Evolutionary conservation across 345 rosid genomes (phyloP).

Genomic region (Xanthoceras sorbifolium): DNA sequence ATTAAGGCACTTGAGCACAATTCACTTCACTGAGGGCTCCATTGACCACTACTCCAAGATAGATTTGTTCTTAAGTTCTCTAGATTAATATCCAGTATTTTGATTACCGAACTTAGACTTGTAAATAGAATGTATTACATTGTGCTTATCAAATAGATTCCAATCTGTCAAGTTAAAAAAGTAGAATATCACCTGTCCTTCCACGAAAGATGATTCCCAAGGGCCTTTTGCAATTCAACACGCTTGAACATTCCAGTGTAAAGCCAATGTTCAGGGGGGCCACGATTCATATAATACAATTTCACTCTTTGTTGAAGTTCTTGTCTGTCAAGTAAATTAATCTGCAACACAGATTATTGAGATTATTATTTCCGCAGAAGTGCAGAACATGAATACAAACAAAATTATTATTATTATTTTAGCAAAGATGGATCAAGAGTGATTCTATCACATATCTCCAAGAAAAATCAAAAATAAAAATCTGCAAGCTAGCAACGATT

Average conservation of each 20-base stretch:
- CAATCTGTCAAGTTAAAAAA: background rate
- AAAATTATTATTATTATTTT: background rate
- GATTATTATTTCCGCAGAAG: constrained; percentile 16
- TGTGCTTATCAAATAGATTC: background rate
- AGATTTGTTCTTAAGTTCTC: background rate
- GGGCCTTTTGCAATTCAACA: constrained; percentile 81
- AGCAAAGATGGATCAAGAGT: background rate
- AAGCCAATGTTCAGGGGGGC: constrained; percentile 90
- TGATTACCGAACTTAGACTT: background rate
- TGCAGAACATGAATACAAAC: constrained; percentile 6
- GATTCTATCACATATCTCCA: background rate
- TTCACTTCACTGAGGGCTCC: background rate
- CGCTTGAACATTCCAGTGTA: constrained; percentile 75
- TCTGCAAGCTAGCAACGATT: background rate
- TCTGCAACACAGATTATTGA: constrained; percentile 46
- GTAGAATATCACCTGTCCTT: constrained; percentile 71
- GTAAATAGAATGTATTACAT: background rate
- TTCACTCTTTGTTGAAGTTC: constrained; percentile 77
- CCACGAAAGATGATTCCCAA: constrained; percentile 99
- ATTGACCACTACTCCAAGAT: background rate
- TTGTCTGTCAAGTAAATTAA: constrained; percentile 71
- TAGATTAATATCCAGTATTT: background rate
- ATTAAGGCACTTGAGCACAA: background rate
- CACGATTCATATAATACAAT: constrained; percentile 62
- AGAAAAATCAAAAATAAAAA: background rate